Conservation (phyloP, 345 rosid species). For the Psidium guajava region DNA sequence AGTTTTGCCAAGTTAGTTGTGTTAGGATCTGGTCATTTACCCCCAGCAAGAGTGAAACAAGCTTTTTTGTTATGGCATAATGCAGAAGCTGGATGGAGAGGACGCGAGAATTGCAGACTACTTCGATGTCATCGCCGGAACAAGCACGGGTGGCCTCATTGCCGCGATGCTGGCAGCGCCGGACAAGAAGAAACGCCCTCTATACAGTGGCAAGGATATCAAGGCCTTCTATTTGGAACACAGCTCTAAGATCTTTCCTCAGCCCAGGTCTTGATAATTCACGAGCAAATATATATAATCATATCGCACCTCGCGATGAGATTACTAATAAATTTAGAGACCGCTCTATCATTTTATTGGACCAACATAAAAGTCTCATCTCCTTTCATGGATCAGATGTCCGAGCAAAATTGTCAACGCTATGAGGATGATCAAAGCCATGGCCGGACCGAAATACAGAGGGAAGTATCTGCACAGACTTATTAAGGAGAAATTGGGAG, state of each 20-base stretch:
- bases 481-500: slow-evolving; percentile 34
- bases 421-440: slow-evolving; percentile 20
- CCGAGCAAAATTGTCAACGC: slow-evolving; percentile 10
- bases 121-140: slow-evolving; percentile 58
- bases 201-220: slow-evolving; percentile 58
- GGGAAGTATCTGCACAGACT: slow-evolving; percentile 39
- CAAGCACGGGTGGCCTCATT: slow-evolving; percentile 68
- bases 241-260: slow-evolving; percentile 52
- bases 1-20: neutral
- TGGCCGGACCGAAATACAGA: slow-evolving; percentile 52
- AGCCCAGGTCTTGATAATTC: slow-evolving; percentile 6
- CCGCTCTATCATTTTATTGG: neutral
- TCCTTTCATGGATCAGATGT: neutral
- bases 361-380: neutral
- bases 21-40: neutral
- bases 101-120: slow-evolving; percentile 61
- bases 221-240: slow-evolving; percentile 36
- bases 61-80: neutral
- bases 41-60: neutral
- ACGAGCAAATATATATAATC: neutral
- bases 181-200: slow-evolving; percentile 40
- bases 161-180: slow-evolving; percentile 61
- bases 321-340: neutral
- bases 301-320: neutral
- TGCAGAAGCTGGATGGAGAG: slow-evolving; percentile 58